phyloP scores from a whole-genome alignment of 306 rosid genomes.

The Prunus armeniaca region DNA sequence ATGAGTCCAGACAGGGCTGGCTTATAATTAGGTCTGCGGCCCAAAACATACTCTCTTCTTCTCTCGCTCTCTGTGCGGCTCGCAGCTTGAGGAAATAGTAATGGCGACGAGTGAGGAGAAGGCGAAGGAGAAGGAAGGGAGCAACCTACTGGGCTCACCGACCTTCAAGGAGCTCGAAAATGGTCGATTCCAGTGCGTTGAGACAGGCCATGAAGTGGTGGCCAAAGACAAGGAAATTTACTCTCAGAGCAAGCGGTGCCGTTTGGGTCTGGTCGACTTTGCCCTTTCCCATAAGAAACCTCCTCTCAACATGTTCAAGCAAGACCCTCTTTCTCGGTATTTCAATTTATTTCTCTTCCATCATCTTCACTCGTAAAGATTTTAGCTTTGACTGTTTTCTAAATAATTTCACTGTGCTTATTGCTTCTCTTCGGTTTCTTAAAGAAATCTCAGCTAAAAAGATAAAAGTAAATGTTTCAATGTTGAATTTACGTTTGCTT shows the following conservation, averaged over 20 bases:
- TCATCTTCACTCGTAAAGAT: not conserved
- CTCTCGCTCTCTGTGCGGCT: not conserved
- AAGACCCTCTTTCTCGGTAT: constrained; percentile 80
- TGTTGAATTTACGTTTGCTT: not conserved
- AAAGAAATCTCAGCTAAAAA: not conserved
- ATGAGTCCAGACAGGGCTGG: not conserved
- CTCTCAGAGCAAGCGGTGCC: constrained; percentile 79
- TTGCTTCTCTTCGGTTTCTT: not conserved
- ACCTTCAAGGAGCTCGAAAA: constrained; percentile 61
- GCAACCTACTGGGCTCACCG: constrained; percentile 66
- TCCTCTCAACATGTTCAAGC: constrained; percentile 82
- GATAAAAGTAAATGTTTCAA: not conserved
- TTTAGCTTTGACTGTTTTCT: not conserved
- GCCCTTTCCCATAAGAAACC: constrained; percentile 56
- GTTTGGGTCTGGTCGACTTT: constrained; percentile 76
- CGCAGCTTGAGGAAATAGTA: not conserved
- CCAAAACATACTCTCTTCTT: not conserved
- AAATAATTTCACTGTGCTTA: not conserved
- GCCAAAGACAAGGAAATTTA: constrained; percentile 59
- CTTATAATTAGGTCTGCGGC: not conserved
- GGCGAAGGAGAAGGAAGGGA: constrained; percentile 56
- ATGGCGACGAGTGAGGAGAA: constrained; percentile 42
- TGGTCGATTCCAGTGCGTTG: constrained; percentile 75
- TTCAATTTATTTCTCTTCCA: not conserved
- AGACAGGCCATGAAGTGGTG: constrained; percentile 82